Evolutionary conservation across 495 filamentous ascomycete genomes (phyloP), one percentile per base, ranked within the genome.

Genomic region (Xylaria cubensis): DNA sequence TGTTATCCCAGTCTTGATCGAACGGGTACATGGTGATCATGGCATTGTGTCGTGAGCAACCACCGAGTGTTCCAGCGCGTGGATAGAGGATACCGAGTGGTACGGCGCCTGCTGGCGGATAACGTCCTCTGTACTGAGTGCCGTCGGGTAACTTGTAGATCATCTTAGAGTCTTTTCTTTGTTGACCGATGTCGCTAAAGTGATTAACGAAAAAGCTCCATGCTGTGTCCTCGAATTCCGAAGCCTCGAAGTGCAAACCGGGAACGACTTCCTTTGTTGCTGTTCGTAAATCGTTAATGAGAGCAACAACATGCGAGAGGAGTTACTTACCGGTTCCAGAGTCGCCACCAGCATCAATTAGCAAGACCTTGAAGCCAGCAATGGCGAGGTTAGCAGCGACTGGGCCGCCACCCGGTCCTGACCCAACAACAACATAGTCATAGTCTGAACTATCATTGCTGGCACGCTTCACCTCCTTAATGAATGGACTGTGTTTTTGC

Each of bases 381-480:
- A 85, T 77, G 12, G 88, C 89, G 4, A 91, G 85, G 13, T 86
- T 83, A 9, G 87, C 85, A 2, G 89, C 89, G 4, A 91, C 76
- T 4, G 88, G 88, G 3, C 87, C 88, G n/a, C 89, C 89, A 9
- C 89, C 89, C 13, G 89, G 83, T 15, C 89, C 89, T 50, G 84
- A 87, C 17, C 89, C 89, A 4, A 91, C 86, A 15, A 91, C 83
- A 46, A 91, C 80, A 76, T 90, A 91, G 55, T 91, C 89, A 75
- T 90, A 90, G 29, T 73, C 80, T 46, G 13, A 10, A 34, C 19
- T 55, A 29, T 41, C 51, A 68, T 36, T 64, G 69, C 7, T 64
- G 50, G n/a, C n/a, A 9, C 65, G 65, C 48, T n/a, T 67, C 36
- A 39, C 4, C 12, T 24, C 17, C 1, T 67, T 50, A 56, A 55